Conservation (phyloP, 2,329 filamentous ascomycete species). For the Pseudopyricularia javanii region DNA sequence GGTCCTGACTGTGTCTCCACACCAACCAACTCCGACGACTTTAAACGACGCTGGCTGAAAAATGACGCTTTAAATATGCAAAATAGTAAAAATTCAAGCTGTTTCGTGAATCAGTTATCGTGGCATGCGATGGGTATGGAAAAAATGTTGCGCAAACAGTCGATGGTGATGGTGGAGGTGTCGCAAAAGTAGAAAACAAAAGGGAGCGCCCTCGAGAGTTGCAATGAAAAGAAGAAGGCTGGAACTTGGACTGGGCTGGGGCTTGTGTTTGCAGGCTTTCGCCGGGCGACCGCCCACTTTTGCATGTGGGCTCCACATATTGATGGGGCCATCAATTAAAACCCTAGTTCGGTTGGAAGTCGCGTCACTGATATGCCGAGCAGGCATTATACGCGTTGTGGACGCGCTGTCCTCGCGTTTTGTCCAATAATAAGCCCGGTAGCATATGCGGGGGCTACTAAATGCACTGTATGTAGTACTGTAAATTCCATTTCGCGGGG, state of each 20-base stretch:
- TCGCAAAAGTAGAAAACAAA: constrained; percentile 3
- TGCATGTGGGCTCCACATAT: not conserved
- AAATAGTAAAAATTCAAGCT: not conserved
- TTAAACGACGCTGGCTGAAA: not conserved
- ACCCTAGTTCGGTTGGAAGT: not conserved
- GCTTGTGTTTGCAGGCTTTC: not conserved
- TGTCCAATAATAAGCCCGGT: not conserved
- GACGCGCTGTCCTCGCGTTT: not conserved
- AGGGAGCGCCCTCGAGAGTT: not conserved
- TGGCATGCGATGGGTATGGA: not conserved
- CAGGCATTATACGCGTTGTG: not conserved
- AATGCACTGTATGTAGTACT: too few species aligned
- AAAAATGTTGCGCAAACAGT: not conserved
- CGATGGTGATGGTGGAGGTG: constrained; percentile 3
- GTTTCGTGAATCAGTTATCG: not conserved
- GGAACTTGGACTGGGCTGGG: constrained; percentile 7
- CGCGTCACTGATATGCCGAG: not conserved
- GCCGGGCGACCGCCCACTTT: not conserved
- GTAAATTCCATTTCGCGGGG: not conserved
- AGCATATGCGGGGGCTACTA: not conserved
- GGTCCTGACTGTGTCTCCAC: not conserved
- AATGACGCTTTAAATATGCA: not conserved
- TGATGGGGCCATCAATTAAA: not conserved
- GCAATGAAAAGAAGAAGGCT: constrained; percentile 9
- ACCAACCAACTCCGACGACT: not conserved